Evolutionary conservation across 164 flowering plant species (phyloP).

Genomic region (Vitis vinifera): ASM3070453v1 NC_081813.1:259001-259500

Average conservation of each 20-base stretch:
- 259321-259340: too few relatives aligned
- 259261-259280: conserved; percentile 1
- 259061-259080: neutral
- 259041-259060: neutral
- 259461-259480: too few relatives aligned
- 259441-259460: too few relatives aligned
- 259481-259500: too few relatives aligned
- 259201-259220: conserved; percentile 73
- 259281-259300: neutral
- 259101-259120: conserved; percentile 44
- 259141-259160: conserved; percentile 74
- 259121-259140: conserved; percentile 63
- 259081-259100: neutral
- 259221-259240: conserved; percentile 68
- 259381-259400: too few relatives aligned
- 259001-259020: neutral
- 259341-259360: too few relatives aligned
- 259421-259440: too few relatives aligned
- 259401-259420: too few relatives aligned
- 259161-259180: conserved; percentile 92
- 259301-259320: too few relatives aligned
- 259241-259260: conserved; percentile 7
- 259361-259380: too few relatives aligned
- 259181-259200: conserved; percentile 69
- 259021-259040: neutral